Evolutionary conservation across 176 grass and related monocot species (phyloP).

Genomic region (Alloteropsis semialata): DNA sequence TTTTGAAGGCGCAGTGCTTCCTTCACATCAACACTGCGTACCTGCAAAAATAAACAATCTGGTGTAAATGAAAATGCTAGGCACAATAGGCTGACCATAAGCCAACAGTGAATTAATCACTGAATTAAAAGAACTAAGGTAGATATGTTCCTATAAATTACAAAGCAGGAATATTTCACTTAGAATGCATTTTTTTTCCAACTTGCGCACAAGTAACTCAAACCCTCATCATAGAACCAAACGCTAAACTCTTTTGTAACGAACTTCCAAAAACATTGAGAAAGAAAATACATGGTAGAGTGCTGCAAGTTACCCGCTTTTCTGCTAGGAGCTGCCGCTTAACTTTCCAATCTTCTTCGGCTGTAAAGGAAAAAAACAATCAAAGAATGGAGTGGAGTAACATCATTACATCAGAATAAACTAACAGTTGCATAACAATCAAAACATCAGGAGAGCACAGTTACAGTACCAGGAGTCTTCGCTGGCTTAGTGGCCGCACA

Average conservation of each 20-base stretch:
- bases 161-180: constrained; percentile 10
- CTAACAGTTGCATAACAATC: neutral
- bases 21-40: constrained; percentile 93
- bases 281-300: neutral
- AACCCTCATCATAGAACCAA: neutral
- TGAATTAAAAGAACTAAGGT: neutral
- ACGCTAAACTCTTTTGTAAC: neutral
- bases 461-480: constrained; percentile 68
- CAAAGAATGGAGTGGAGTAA: neutral
- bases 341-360: constrained; percentile 95
- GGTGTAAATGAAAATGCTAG: neutral
- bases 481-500: constrained; percentile 85
- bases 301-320: constrained; percentile 61
- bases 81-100: neutral
- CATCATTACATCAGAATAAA: constrained; percentile 28
- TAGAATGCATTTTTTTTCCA: constrained; percentile 1
- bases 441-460: neutral
- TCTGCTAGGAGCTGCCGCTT: constrained; percentile 76
- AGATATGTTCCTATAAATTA: constrained; percentile 27
- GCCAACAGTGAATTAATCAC: constrained; percentile 18
- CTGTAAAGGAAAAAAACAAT: constrained; percentile 30
- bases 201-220: neutral
- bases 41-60: constrained; percentile 50
- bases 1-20: constrained; percentile 97
- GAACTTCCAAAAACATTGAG: neutral